Evolutionary conservation across 192 early-diverging fungal genomes (phyloP), one percentile per base, ranked within the genome.

Genomic region (Linnemannia exigua): DNA sequence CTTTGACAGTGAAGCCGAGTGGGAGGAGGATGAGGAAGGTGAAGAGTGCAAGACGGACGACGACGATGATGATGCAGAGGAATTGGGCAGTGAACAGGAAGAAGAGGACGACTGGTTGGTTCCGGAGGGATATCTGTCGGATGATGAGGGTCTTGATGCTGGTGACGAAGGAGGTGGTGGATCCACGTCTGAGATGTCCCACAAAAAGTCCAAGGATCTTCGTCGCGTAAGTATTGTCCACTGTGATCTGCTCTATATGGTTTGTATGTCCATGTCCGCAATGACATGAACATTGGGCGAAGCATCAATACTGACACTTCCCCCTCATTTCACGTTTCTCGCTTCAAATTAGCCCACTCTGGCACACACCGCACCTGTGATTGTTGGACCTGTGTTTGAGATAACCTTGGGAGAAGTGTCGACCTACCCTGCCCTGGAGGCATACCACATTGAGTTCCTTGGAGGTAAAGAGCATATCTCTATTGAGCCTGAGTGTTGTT

Each of bases 21-120:
- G 97, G 97, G 96, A 96, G 44, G 93, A 92, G 38, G 96, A 97
- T 47, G 97, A 95, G 44, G 95, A 95, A 75, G 97, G 97, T 25
- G 97, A 98, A 76, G 96, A 97, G 66, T 88, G 95, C 19, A 90
- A 89, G 54, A 95, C 92, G 83, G 95, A 95, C 9, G 93, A 94
- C 78, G 96, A 97, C 38, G 95, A 96, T 8, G 94, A 95, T 5
- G 93, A 94, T 36, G 93, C 91, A n/a, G 91, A 88, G 1, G 89
- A 89, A 22, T 51, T 76, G n/a, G 91, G 91, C 16, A 90, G 87
- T 37, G 89, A 90, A 5, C 91, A 89, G 20, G 92, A 93, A 3
- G 93, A 93, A 22, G 93, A 91, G 84, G 92, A 94, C 33, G 95
- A 91, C 19, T 97, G 95, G 94, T 88, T 96, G 37, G 96, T 96